Base-by-base conservation (phyloP, 2,329 filamentous ascomycete species). In the Dactylellina haptotyla region DNA sequence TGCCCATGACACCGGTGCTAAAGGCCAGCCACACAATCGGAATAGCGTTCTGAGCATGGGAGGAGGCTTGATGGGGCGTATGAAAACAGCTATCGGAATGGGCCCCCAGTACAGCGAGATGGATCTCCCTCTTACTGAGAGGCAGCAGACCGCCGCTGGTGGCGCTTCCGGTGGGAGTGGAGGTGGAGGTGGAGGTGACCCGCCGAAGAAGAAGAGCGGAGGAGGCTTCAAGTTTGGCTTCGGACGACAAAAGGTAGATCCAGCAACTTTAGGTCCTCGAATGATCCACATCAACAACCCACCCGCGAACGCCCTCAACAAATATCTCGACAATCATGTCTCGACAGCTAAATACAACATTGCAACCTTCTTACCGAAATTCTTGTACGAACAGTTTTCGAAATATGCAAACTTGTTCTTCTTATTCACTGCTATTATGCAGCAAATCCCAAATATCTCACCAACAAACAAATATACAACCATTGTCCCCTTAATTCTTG, bases 321-420 rank as follows among this genome's bases (percentile, higher is more conserved):
- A 94, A 81, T 98, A 95, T 81, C 87, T 93, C 80, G 91, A 96
- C 85, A 99, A 99, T 80, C 93, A 98, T 81, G 90, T 99, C 75
- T 98, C 94, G 43, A 99, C 95, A 4, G 90, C 95, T 75, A 99
- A 99, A 82, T 99, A 99, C 87, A 99, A 98, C 81, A 78, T 92
- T 79, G 85, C 91, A 62, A 97, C 93, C 18, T 99, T 99, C 81
- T 80, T 98, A 16, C 95, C 95, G 56, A 99, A 99, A 82, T 99
- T 99, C 82, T 85, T 99, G 65, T 93, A 94, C 81, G 95, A 99
- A 81, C 95, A 99, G 81, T 99, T 99, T 83, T 97, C 93, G 75
- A 99, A 97, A 84, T 97, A 97, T 82, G 95, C 95, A 84, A 99
- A 99, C 82, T 83, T 99, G 79, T 99, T 99, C 85, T 99, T 99